Evolutionary conservation across 192 early-diverging fungal species (phyloP).

Genomic region (Gigaspora rosea): DNA sequence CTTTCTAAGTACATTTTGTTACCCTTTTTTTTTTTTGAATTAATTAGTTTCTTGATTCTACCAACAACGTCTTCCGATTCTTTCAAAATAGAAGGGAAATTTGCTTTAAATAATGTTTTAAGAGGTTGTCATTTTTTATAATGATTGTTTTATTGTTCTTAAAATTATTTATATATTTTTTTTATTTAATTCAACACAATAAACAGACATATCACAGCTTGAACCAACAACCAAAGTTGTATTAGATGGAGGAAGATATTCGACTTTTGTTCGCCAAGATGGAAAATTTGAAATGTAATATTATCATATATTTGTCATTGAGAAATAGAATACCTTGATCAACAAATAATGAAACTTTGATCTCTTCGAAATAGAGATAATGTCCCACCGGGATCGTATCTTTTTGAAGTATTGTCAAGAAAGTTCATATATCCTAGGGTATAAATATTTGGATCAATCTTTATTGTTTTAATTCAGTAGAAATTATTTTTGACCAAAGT

Average conservation of each 20-base stretch:
- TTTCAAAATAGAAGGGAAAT: no score
- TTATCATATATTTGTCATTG: neutral
- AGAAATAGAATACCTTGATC: neutral
- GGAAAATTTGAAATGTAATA: constrained; percentile 53
- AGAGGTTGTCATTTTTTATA: neutral
- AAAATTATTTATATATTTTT: neutral
- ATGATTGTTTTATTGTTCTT: neutral
- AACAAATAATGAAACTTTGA: neutral
- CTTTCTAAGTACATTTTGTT: no score
- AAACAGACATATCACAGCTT: constrained; percentile 37
- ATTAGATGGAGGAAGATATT: constrained; percentile 51
- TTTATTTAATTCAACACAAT: neutral
- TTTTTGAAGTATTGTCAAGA: constrained; percentile 53
- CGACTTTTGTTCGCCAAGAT: constrained; percentile 45
- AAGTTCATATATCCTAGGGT: constrained; percentile 59
- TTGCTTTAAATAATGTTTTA: neutral
- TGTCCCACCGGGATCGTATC: constrained; percentile 52
- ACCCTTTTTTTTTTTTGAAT: no score
- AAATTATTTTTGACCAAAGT: neutral
- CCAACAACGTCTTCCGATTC: no score
- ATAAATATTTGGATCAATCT: neutral
- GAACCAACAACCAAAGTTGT: constrained; percentile 40
- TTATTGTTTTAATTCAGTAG: neutral
- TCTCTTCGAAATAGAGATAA: constrained; percentile 39
- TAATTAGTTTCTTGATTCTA: no score